Evolutionary conservation across 495 filamentous ascomycete genomes (phyloP).

Genomic region (Tricharina praecox): DNA sequence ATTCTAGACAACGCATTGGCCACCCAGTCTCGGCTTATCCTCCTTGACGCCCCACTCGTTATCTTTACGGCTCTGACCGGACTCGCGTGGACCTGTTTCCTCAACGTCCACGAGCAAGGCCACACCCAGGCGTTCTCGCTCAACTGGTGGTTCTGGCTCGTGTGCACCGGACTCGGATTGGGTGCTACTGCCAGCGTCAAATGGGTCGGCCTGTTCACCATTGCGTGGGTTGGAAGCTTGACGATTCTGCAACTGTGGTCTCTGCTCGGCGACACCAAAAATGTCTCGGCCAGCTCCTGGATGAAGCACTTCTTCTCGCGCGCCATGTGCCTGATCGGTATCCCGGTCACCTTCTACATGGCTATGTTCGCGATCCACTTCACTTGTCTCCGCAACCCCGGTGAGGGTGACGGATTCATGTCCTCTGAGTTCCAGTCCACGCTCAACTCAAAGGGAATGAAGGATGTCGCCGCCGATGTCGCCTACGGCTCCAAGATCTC

Average conservation of each 20-base stretch:
- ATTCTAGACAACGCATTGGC: slow-evolving; percentile 73
- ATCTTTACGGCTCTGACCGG: slow-evolving; percentile 87
- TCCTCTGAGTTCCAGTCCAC: slow-evolving; percentile 97
- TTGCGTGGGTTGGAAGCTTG: slow-evolving; percentile 90
- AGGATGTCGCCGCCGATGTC: slow-evolving; percentile 83
- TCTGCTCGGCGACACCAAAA: slow-evolving; percentile 70
- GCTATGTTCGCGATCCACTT: slow-evolving; percentile 95
- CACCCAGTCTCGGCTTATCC: slow-evolving; percentile 85
- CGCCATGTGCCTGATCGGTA: slow-evolving; percentile 78
- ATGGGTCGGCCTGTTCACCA: slow-evolving; percentile 97
- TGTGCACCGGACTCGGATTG: slow-evolving; percentile 65
- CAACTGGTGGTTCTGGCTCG: slow-evolving; percentile 97
- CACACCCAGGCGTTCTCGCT: slow-evolving; percentile 67
- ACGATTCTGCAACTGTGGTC: slow-evolving; percentile 89
- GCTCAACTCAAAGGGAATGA: slow-evolving; percentile 87
- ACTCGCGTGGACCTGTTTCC: slow-evolving; percentile 79
- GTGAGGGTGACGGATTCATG: slow-evolving; percentile 98
- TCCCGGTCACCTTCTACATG: slow-evolving; percentile 81
- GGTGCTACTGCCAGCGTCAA: slow-evolving; percentile 92
- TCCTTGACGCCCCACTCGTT: slow-evolving; percentile 88
- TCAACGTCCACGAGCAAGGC: slow-evolving; percentile 90
- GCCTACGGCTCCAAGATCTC: slow-evolving; percentile 70
- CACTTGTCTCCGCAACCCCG: slow-evolving; percentile 76
- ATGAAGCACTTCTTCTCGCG: slow-evolving; percentile 91
- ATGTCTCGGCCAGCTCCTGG: slow-evolving; percentile 68